Evolutionary conservation across 2,329 filamentous ascomycete species (phyloP).

Genomic region (Alternaria atra): DNA sequence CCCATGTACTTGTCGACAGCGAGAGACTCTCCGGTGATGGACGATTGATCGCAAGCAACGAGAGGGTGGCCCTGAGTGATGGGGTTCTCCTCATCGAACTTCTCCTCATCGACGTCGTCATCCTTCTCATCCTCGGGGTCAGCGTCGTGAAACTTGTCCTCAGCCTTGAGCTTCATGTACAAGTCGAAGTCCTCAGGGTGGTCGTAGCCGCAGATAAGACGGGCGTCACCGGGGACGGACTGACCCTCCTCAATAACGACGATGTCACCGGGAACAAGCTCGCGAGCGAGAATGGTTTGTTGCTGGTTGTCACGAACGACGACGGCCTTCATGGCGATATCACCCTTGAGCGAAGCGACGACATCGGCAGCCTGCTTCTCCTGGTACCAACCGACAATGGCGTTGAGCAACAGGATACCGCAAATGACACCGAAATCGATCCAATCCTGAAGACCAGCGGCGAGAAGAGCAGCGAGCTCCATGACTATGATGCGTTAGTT

Average conservation of each 20-base stretch:
- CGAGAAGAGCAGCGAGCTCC: conserved; percentile 78
- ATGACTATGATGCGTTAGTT: conserved; percentile 63
- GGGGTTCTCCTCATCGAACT: conserved; percentile 62
- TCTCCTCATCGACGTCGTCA: conserved; percentile 67
- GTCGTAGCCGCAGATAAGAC: conserved; percentile 77
- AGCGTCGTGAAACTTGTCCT: conserved; percentile 62
- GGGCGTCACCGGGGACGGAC: conserved; percentile 74
- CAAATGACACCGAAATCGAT: conserved; percentile 78
- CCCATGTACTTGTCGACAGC: conserved; percentile 83
- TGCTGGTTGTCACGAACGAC: conserved; percentile 74
- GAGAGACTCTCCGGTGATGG: conserved; percentile 82
- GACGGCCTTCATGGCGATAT: conserved; percentile 77
- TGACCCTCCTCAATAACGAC: conserved; percentile 77
- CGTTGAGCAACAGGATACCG: conserved; percentile 78
- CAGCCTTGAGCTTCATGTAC: conserved; percentile 70
- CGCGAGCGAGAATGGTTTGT: conserved; percentile 74
- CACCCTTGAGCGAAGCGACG: conserved; percentile 73
- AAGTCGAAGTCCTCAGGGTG: conserved; percentile 72
- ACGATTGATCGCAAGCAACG: conserved; percentile 78
- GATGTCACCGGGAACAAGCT: conserved; percentile 79
- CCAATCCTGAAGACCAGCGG: conserved; percentile 78
- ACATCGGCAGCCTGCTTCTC: conserved; percentile 81
- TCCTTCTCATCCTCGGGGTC: conserved; percentile 70
- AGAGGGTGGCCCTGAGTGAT: conserved; percentile 71
- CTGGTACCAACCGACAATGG: conserved; percentile 80